phyloP scores from a whole-genome alignment of 2,329 filamentous ascomycete species.

The Xylaria multiplex region DNA sequence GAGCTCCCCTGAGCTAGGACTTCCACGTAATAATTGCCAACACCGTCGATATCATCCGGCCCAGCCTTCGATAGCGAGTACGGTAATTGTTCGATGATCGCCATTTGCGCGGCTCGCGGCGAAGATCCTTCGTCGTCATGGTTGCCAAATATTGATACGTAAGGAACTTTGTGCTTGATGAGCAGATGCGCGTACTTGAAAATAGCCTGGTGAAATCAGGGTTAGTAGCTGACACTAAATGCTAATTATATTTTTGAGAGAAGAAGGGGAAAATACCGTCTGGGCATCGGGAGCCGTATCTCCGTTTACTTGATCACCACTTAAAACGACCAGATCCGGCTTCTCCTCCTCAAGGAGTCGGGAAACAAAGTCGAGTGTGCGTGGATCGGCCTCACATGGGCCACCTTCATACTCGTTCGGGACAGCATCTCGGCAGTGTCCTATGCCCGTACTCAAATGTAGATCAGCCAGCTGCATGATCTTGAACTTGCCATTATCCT shows the following conservation, averaged over 20 bases:
- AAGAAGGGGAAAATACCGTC: conserved; percentile 66
- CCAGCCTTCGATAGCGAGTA: conserved; percentile 89
- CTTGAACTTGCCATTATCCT: conserved; percentile 93
- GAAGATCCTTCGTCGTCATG: conserved; percentile 93
- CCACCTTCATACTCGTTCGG: conserved; percentile 77
- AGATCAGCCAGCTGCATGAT: conserved; percentile 97
- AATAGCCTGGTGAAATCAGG: conserved; percentile 68
- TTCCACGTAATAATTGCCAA: conserved; percentile 95
- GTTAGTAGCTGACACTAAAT: conserved; percentile 36
- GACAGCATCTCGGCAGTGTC: conserved; percentile 85
- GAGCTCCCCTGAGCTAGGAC: conserved; percentile 81
- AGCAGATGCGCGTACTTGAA: conserved; percentile 92
- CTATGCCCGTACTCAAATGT: conserved; percentile 90
- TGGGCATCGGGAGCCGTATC: conserved; percentile 92
- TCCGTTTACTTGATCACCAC: conserved; percentile 95
- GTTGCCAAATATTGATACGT: conserved; percentile 94
- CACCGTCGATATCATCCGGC: conserved; percentile 83
- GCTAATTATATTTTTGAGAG: not conserved
- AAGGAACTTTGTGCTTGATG: conserved; percentile 88
- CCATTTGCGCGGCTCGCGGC: conserved; percentile 81
- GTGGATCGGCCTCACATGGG: conserved; percentile 88
- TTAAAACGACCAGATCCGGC: conserved; percentile 90
- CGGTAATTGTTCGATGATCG: conserved; percentile 83
- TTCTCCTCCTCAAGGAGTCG: conserved; percentile 90
- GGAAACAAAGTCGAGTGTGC: conserved; percentile 89